Conservation (phyloP, 495 filamentous ascomycete genomes). For the Aspergillus campestris region DNA sequence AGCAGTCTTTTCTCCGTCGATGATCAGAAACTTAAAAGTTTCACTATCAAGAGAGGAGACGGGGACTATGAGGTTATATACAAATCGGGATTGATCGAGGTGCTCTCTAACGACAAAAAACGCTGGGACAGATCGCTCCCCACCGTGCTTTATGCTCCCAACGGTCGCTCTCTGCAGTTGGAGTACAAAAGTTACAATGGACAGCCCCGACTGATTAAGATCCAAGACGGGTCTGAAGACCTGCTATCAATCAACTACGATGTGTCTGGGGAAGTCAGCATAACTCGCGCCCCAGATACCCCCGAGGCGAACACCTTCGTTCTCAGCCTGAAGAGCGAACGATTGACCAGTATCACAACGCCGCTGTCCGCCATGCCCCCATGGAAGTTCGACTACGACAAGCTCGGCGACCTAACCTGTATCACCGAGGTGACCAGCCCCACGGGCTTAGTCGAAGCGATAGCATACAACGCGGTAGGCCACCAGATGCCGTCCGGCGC, state of each 20-base stretch:
- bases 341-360: not conserved
- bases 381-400: conserved; percentile 1
- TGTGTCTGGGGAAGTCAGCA: not conserved
- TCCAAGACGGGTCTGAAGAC: not conserved
- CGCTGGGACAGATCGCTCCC: not conserved
- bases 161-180: conserved; percentile 1
- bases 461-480: not conserved
- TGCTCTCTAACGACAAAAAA: not conserved
- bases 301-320: not conserved
- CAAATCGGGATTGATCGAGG: conserved; percentile 1
- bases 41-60: too few species aligned
- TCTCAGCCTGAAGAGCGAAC: not conserved
- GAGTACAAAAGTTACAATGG: not conserved
- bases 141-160: not conserved
- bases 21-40: conserved; percentile 7
- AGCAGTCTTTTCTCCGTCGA: too few species aligned
- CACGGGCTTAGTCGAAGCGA: not conserved
- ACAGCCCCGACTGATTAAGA: conserved; percentile 3
- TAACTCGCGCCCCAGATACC: not conserved
- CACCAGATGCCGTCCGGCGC: not conserved
- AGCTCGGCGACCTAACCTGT: too few species aligned
- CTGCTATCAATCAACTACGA: not conserved
- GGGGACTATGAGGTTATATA: too few species aligned
- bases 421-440: conserved; percentile 1
- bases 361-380: not conserved